A percentile compares a stretch with the other conserved stretches of the same genome.
Conservation (phyloP, 1,284 basidiomycete species). For the Fistulina hepatica region DNA sequence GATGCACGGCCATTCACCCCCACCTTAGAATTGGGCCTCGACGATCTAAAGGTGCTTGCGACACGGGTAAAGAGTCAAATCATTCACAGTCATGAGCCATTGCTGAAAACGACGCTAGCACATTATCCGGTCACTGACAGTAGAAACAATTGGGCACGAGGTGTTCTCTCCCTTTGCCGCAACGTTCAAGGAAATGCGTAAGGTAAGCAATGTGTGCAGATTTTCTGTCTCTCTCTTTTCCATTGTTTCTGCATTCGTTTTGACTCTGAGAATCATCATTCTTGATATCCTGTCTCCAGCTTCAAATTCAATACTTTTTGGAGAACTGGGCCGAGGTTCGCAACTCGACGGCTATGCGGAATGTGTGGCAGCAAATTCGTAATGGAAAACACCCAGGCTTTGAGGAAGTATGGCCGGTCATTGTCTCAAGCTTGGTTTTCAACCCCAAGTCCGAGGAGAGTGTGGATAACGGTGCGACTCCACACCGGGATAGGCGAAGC, state of each 20-base stretch:
- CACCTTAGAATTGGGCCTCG: constrained; percentile 49
- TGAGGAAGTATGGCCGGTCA: constrained; percentile 68
- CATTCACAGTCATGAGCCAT: constrained; percentile 8
- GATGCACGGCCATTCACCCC: too few relatives aligned
- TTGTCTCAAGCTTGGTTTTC: constrained; percentile 55
- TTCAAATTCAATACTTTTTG: constrained; percentile 70
- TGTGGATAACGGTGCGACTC: too few relatives aligned
- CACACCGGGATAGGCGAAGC: too few relatives aligned
- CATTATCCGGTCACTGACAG: constrained; percentile 64
- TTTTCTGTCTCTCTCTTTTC: not conserved
- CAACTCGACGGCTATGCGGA: constrained; percentile 67
- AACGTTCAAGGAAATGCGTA: constrained; percentile 74
- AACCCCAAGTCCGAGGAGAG: constrained; percentile 25
- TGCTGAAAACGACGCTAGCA: too few relatives aligned
- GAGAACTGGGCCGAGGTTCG: constrained; percentile 77
- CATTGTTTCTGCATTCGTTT: not conserved
- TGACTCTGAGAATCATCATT: constrained; percentile 1
- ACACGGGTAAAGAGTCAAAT: constrained; percentile 34
- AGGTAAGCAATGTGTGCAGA: constrained; percentile 31
- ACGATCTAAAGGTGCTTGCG: constrained; percentile 59
- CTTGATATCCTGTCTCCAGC: constrained; percentile 29
- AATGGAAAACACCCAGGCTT: constrained; percentile 75
- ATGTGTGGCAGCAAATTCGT: constrained; percentile 76
- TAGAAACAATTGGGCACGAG: constrained; percentile 77
- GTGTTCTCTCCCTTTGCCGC: constrained; percentile 79